A percentile compares a stretch with the other conserved stretches of the same genome.
Evolutionary conservation across 1,284 basidiomycete genomes (phyloP).

Genomic region (Cryptococcus neoformans): DNA sequence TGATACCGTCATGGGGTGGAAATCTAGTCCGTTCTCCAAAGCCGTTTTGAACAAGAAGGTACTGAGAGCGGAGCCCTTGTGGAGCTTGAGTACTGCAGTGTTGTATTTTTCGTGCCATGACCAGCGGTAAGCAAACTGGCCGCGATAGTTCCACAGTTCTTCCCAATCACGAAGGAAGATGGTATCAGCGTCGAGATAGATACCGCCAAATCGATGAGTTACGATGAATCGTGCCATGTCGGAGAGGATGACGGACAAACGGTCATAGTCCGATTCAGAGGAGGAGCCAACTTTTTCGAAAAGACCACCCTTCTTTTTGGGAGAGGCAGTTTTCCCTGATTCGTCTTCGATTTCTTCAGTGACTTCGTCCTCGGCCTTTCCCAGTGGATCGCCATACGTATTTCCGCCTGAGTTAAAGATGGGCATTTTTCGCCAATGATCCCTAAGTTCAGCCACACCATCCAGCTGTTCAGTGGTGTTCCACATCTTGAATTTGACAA

Average conservation of each 20-base stretch:
- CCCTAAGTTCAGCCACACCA: constrained; percentile 67
- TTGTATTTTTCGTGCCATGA: constrained; percentile 76
- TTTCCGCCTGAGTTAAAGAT: constrained; percentile 73
- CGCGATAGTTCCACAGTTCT: constrained; percentile 82
- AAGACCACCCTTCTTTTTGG: constrained; percentile 57
- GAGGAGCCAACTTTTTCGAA: constrained; percentile 72
- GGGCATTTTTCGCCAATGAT: constrained; percentile 69
- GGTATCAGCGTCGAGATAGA: constrained; percentile 83
- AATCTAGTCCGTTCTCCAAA: constrained; percentile 77
- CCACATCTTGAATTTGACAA: constrained; percentile 83
- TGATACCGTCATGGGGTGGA: constrained; percentile 81
- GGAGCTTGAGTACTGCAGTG: constrained; percentile 78
- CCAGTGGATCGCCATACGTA: constrained; percentile 45
- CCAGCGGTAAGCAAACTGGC: constrained; percentile 85
- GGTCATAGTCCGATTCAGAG: constrained; percentile 69
- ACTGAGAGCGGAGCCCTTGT: constrained; percentile 74
- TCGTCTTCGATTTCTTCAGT: constrained; percentile 12
- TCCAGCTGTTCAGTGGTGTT: constrained; percentile 87
- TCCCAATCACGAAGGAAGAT: constrained; percentile 88
- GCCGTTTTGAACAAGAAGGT: constrained; percentile 80
- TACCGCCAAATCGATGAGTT: constrained; percentile 79
- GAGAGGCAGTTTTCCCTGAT: constrained; percentile 27
- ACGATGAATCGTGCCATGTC: constrained; percentile 85
- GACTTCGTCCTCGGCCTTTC: constrained; percentile 48
- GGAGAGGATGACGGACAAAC: constrained; percentile 74